phyloP scores from a whole-genome alignment of 208 protist species.

The Leishmania lainsoni region DNA sequence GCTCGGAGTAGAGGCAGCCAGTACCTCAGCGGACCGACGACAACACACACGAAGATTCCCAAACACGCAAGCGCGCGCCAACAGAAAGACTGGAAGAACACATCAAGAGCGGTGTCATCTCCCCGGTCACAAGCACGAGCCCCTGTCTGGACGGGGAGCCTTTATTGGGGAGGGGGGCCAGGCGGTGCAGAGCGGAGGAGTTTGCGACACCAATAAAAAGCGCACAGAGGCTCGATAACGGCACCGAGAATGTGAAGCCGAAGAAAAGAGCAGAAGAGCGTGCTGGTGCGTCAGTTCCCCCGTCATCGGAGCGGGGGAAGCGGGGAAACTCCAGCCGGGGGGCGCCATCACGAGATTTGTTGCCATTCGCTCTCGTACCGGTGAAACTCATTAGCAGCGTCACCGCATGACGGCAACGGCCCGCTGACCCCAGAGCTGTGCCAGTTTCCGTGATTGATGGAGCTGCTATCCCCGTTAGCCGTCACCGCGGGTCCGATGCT shows the following conservation, averaged over 20 bases:
- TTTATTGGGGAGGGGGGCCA: neutral
- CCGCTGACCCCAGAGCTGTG: neutral
- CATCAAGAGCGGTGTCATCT: neutral
- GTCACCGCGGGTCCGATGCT: neutral
- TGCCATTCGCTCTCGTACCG: neutral
- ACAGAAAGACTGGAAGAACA: neutral
- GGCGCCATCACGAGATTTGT: neutral
- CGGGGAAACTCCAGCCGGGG: neutral
- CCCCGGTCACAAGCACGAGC: neutral
- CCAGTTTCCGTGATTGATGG: too few species aligned
- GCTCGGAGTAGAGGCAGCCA: neutral
- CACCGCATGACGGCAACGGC: neutral
- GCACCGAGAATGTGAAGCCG: neutral
- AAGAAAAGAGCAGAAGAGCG: neutral
- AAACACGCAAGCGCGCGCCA: neutral
- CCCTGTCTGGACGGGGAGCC: neutral
- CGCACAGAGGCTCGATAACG: neutral
- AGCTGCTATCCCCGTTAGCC: neutral
- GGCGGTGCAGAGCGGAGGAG: neutral
- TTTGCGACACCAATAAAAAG: neutral
- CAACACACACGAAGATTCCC: neutral
- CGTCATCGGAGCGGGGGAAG: neutral
- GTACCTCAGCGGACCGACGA: neutral
- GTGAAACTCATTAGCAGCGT: neutral
- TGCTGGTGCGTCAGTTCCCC: neutral